phyloP scores from a whole-genome alignment of 306 rosid genomes.

The Rubus idaeus region DNA sequence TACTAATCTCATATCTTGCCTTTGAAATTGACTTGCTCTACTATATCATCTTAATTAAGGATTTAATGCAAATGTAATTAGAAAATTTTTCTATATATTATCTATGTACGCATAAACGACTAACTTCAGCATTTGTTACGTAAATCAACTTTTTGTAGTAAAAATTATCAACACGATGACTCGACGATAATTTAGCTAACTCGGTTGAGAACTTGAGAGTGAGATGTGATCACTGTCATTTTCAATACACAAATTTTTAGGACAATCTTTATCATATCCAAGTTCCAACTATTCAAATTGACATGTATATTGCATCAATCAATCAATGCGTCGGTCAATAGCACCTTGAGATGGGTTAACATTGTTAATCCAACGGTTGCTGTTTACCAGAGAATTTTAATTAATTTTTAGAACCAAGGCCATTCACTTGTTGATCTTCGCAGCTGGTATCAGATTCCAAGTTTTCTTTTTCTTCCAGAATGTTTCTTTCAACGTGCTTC shows the following conservation, averaged over 20 bases:
- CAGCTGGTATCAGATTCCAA: too few relatives aligned
- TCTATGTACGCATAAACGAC: not conserved
- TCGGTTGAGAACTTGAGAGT: too few relatives aligned
- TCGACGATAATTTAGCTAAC: too few relatives aligned
- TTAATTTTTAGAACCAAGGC: too few relatives aligned
- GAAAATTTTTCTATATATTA: not conserved
- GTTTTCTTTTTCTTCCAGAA: too few relatives aligned
- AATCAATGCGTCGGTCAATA: not conserved
- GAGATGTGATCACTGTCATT: not conserved
- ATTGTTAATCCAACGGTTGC: not conserved
- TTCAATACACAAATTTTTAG: not conserved
- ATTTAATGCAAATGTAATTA: not conserved
- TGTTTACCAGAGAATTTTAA: not conserved
- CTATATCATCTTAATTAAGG: not conserved
- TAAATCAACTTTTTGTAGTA: too few relatives aligned
- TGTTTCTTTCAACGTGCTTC: too few relatives aligned
- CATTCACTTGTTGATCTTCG: too few relatives aligned
- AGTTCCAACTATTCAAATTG: not conserved
- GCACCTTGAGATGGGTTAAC: not conserved
- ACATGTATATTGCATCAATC: not conserved
- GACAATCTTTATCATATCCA: not conserved
- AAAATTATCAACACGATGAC: too few relatives aligned
- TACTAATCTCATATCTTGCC: not conserved
- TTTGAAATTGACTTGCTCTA: not conserved
- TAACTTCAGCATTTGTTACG: too few relatives aligned